Conservation (phyloP, 306 rosid genomes). For the Glycyrrhiza uralensis region DNA sequence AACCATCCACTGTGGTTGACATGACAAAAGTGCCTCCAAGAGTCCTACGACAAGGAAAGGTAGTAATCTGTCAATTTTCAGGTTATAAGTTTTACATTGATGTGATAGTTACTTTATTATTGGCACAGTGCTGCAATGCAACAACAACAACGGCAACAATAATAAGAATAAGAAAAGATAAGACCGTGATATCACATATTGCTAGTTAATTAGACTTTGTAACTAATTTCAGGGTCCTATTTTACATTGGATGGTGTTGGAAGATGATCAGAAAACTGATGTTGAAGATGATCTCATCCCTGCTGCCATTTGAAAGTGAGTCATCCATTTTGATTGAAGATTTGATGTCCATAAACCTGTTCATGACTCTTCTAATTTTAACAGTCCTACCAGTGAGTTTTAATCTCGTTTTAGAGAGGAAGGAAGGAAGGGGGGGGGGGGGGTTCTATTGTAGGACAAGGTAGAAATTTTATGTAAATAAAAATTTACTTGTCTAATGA, state of each 20-base stretch:
- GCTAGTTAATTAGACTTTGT: not conserved
- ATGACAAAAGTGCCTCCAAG: slow-evolving; percentile 75
- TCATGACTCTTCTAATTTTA: not conserved
- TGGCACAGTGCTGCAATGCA: not conserved
- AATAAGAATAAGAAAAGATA: not conserved
- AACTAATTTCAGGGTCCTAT: slow-evolving; percentile 60
- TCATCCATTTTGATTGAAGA: slow-evolving; percentile 18
- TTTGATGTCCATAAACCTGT: not conserved
- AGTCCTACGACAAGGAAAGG: slow-evolving; percentile 89
- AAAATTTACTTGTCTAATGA: not conserved
- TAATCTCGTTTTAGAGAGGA: no score
- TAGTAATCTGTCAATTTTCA: slow-evolving; percentile 25
- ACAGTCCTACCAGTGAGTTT: not conserved
- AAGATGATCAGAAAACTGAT: slow-evolving; percentile 39
- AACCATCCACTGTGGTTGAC: slow-evolving; percentile 94
- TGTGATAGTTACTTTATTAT: not conserved
- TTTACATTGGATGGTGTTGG: slow-evolving; percentile 69
- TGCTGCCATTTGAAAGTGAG: slow-evolving; percentile 40
- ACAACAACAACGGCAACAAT: not conserved
- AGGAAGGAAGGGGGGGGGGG: not conserved
- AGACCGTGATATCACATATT: not conserved
- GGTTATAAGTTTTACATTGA: not conserved
- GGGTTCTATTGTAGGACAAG: not conserved
- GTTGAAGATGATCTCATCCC: slow-evolving; percentile 35
- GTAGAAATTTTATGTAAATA: not conserved